These are phyloP conservation scores for Teunomyces funiuensis DNA, from an alignment of 805 yeast genomes.

Conservation along the genomic window DNA sequence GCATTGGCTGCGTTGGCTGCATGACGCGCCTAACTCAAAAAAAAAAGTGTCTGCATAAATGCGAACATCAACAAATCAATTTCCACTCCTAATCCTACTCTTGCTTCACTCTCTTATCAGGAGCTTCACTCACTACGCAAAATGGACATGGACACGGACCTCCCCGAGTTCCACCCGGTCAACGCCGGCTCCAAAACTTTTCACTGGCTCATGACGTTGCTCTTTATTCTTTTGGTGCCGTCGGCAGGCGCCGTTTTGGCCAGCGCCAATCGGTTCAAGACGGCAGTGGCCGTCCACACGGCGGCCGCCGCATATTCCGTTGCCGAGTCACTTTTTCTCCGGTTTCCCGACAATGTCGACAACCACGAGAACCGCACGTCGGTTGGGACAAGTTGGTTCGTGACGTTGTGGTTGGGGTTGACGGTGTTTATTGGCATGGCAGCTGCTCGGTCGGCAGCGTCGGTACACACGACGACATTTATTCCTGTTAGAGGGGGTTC, in stretches of 20 bases:
- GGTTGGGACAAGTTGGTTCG: conserved; percentile 66
- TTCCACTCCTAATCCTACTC: no score
- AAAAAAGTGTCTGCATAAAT: no score
- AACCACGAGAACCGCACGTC: conserved; percentile 70
- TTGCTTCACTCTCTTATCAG: not conserved
- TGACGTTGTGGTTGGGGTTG: conserved; percentile 45
- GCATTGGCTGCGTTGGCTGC: no score
- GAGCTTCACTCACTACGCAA: no score
- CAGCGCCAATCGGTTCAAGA: conserved; percentile 50
- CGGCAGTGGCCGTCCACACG: conserved; percentile 47
- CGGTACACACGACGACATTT: not conserved
- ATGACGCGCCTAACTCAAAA: no score
- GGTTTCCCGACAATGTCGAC: conserved; percentile 59
- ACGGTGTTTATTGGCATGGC: conserved; percentile 52
- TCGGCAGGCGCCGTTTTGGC: conserved; percentile 55
- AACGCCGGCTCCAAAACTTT: conserved; percentile 54
- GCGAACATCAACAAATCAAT: no score
- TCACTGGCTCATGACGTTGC: conserved; percentile 62
- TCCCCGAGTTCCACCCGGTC: conserved; percentile 41
- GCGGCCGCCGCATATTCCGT: conserved; percentile 50
- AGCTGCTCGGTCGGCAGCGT: not conserved
- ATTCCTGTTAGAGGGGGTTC: not conserved
- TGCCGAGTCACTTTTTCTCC: conserved; percentile 55
- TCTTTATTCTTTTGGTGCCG: conserved; percentile 51
- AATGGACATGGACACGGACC: conserved; percentile 30